These are phyloP conservation scores for Zostera marina DNA, from an alignment of 116 monocot species.

Conservation along the genomic window DNA sequence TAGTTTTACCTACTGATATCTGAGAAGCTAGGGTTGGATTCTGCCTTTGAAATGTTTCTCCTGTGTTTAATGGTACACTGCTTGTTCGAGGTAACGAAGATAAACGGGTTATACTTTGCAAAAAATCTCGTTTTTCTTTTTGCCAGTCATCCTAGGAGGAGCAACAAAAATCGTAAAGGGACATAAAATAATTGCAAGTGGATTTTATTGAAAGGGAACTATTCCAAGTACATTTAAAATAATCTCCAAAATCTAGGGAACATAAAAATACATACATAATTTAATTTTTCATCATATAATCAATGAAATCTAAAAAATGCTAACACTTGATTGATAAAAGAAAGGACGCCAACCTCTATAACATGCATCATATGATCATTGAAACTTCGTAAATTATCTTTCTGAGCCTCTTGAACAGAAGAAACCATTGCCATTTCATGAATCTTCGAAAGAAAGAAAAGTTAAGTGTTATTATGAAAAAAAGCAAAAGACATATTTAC, in stretches of 20 bases:
- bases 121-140: conserved; percentile 76
- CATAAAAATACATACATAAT: too few relatives aligned
- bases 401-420: conserved; percentile 94
- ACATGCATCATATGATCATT: conserved; percentile 92
- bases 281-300: too few relatives aligned
- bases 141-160: conserved; percentile 84
- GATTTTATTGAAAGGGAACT: not conserved
- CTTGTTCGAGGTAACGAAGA: conserved; percentile 68
- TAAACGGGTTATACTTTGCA: conserved; percentile 74
- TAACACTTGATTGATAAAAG: too few relatives aligned
- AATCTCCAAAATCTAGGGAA: too few relatives aligned
- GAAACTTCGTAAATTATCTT: conserved; percentile 86
- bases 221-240: too few relatives aligned
- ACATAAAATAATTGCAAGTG: not conserved
- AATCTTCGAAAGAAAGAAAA: conserved; percentile 27
- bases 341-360: conserved; percentile 59
- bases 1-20: conserved; percentile 25
- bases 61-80: conserved; percentile 29
- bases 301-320: not conserved
- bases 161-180: not conserved
- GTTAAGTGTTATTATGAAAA: conserved; percentile 1
- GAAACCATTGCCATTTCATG: conserved; percentile 99
- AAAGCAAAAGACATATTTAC: not conserved
- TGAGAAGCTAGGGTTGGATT: conserved; percentile 33
- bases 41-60: conserved; percentile 17